phyloP scores from a whole-genome alignment of 2,329 filamentous ascomycete species.

The Xylariomycetidae sp. region DNA sequence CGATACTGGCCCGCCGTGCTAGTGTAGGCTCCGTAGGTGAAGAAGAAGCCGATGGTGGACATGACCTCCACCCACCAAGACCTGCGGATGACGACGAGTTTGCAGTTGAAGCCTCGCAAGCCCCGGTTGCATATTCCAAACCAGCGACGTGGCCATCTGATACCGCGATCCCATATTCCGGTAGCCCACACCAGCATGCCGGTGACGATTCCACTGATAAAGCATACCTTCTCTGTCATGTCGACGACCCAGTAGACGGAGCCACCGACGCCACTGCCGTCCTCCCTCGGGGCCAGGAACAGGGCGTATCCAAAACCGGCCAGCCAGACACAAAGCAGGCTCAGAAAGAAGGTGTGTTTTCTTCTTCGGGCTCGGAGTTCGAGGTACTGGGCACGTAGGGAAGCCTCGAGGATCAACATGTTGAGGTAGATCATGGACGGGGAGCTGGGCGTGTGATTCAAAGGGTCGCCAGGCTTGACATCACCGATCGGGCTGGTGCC shows the following conservation, averaged over 20 bases:
- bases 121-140: constrained; percentile 85
- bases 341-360: constrained; percentile 89
- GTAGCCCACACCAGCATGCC: constrained; percentile 87
- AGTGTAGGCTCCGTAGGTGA: constrained; percentile 71
- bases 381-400: constrained; percentile 87
- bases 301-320: constrained; percentile 82
- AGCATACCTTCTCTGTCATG: constrained; percentile 81
- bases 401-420: constrained; percentile 92
- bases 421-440: constrained; percentile 98
- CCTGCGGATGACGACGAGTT: constrained; percentile 83
- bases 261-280: constrained; percentile 85
- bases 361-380: constrained; percentile 81
- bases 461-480: constrained; percentile 59
- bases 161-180: constrained; percentile 91
- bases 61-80: constrained; percentile 76
- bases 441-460: constrained; percentile 78
- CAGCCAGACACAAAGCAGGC: constrained; percentile 76
- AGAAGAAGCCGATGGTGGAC: constrained; percentile 68
- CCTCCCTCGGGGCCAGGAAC: constrained; percentile 92
- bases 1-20: constrained; percentile 68
- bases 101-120: constrained; percentile 88
- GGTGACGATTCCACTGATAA: constrained; percentile 86
- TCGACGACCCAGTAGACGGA: constrained; percentile 97
- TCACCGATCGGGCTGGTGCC: constrained; percentile 40
- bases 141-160: constrained; percentile 92